Conservation (phyloP, 2,329 filamentous ascomycete genomes). For the Orbilia javanica region DNA sequence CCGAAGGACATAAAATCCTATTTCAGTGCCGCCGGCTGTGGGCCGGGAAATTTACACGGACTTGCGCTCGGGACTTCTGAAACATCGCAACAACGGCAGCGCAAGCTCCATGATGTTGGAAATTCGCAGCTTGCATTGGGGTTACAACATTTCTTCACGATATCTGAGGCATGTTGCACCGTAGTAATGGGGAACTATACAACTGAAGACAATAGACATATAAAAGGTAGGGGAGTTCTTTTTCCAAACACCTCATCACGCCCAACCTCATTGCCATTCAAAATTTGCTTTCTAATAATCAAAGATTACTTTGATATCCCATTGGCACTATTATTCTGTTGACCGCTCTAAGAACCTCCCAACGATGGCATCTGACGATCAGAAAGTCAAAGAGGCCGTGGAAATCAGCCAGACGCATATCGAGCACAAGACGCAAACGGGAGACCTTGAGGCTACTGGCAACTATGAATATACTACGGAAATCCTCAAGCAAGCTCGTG, state of each 20-base stretch:
- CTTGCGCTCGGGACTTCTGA: too few species aligned
- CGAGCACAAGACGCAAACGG: neutral
- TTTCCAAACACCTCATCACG: neutral
- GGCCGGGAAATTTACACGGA: too few species aligned
- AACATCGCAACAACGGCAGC: too few species aligned
- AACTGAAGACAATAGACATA: neutral
- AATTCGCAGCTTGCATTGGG: too few species aligned
- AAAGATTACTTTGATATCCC: neutral
- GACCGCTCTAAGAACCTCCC: neutral
- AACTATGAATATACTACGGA: neutral
- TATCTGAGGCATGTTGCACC: too few species aligned
- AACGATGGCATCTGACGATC: neutral
- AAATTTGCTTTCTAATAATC: neutral
- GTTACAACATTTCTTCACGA: too few species aligned
- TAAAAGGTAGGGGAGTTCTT: neutral
- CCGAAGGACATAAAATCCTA: too few species aligned
- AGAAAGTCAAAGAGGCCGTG: neutral
- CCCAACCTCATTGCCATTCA: neutral
- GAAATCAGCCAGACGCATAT: neutral
- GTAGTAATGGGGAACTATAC: too few species aligned
- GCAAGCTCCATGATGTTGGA: too few species aligned
- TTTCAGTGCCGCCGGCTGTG: too few species aligned
- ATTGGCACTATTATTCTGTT: too few species aligned
- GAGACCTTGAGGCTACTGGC: neutral
- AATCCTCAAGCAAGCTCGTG: slow-evolving; percentile 2